A percentile compares a stretch with the other conserved stretches of the same genome.
Evolutionary conservation across 2,329 filamentous ascomycete species (phyloP).

Genomic region (Scedosporium dehoogii): DNA sequence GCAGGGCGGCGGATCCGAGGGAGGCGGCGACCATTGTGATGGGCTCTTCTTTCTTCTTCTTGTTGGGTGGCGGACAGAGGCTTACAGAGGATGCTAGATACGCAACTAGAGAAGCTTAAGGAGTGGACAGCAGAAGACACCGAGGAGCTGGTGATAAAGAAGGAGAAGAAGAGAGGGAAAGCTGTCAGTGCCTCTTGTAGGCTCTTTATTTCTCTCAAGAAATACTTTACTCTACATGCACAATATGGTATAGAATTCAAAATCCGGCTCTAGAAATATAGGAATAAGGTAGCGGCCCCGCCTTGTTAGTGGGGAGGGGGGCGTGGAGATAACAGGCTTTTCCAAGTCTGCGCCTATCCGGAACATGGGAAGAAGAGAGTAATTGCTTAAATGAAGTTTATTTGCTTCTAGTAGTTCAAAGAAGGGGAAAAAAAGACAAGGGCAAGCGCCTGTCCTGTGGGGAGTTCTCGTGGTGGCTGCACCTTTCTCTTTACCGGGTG

Average conservation of each 20-base stretch:
- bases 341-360: neutral
- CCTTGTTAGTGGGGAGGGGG: too few species aligned
- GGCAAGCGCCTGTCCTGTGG: neutral
- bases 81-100: neutral
- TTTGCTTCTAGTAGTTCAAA: neutral
- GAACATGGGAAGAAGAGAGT: neutral
- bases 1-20: constrained; percentile 2
- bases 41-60: neutral
- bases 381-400: neutral
- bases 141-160: neutral
- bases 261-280: too few species aligned
- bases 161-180: neutral
- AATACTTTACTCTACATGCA: too few species aligned
- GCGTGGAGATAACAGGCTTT: too few species aligned
- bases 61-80: neutral
- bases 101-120: neutral
- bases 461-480: neutral
- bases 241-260: too few species aligned
- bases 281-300: too few species aligned
- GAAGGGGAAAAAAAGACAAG: too few species aligned
- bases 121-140: neutral
- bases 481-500: neutral
- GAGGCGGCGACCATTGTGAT: constrained; percentile 2
- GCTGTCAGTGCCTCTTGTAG: neutral
- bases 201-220: too few species aligned